Evolutionary conservation across 2,329 filamentous ascomycete species (phyloP).

Genomic region (Cercospora nicotianae): DNA sequence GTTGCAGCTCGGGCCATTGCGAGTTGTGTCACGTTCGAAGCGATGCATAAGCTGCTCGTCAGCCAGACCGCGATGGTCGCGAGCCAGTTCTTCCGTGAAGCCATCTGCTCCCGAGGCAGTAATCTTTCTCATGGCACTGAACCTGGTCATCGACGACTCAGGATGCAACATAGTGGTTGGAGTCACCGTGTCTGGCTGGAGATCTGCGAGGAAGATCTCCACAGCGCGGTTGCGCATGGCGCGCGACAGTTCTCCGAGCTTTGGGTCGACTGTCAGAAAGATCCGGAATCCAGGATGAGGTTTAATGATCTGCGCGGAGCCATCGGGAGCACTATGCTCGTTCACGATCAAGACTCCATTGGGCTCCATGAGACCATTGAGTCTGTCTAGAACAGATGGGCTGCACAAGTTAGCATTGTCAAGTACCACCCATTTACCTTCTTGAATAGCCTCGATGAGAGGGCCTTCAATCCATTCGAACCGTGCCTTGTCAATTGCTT

Average conservation of each 20-base stretch:
- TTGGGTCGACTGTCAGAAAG: conserved; percentile 89
- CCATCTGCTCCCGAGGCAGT: neutral
- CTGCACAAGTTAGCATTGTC: conserved; percentile 98
- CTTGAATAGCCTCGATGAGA: conserved; percentile 80
- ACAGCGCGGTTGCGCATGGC: conserved; percentile 95
- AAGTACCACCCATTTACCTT: conserved; percentile 88
- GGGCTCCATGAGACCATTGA: conserved; percentile 92
- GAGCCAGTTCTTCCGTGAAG: conserved; percentile 1
- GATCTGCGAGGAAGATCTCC: conserved; percentile 69
- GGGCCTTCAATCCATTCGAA: conserved; percentile 97
- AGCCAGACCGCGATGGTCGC: conserved; percentile 29
- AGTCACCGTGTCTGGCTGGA: neutral
- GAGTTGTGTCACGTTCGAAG: conserved; percentile 13
- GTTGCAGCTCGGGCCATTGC: neutral
- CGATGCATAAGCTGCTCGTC: conserved; percentile 25
- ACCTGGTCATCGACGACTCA: conserved; percentile 36
- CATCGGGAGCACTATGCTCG: conserved; percentile 82
- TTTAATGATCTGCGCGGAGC: conserved; percentile 73
- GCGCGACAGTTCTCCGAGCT: conserved; percentile 87
- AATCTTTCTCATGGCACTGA: conserved; percentile 22
- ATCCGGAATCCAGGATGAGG: conserved; percentile 88
- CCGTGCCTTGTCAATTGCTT: conserved; percentile 66
- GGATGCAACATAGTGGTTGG: conserved; percentile 25
- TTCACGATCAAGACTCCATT: conserved; percentile 87
- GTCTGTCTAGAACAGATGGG: conserved; percentile 85